phyloP scores from a whole-genome alignment of 208 protist species.

The Angomonas deanei region DNA sequence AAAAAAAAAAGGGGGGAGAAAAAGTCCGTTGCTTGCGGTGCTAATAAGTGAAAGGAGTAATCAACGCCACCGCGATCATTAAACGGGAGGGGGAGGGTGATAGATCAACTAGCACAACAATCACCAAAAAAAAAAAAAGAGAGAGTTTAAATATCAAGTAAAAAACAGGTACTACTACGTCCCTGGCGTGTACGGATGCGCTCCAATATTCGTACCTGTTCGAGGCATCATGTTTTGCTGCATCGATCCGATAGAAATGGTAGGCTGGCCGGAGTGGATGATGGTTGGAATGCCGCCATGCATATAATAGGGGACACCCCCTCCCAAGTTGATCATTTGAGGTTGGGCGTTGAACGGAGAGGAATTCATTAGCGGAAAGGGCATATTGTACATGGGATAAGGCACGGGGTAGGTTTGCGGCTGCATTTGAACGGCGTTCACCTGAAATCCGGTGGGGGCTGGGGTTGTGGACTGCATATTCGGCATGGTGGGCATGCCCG shows the following conservation, averaged over 20 bases:
- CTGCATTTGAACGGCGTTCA: too few relatives aligned
- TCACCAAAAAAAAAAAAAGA: slow-evolving; percentile 6
- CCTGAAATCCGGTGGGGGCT: not conserved
- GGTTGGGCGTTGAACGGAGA: not conserved
- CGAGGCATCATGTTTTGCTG: too few relatives aligned
- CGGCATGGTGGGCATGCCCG: not conserved
- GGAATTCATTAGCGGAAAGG: not conserved
- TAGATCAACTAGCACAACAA: not conserved
- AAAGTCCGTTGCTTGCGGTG: too few relatives aligned
- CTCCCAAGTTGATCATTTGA: too few relatives aligned
- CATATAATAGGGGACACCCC: too few relatives aligned
- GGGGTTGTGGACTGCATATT: not conserved
- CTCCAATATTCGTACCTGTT: too few relatives aligned
- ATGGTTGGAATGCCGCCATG: not conserved
- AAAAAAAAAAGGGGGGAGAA: slow-evolving; percentile 9
- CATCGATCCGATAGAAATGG: too few relatives aligned
- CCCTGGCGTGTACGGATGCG: too few relatives aligned
- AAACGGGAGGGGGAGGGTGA: not conserved
- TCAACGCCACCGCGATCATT: too few relatives aligned
- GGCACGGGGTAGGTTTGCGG: not conserved
- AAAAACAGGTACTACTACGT: not conserved
- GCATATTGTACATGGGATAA: not conserved
- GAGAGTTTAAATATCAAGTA: not conserved
- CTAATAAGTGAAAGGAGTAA: slow-evolving; percentile 8
- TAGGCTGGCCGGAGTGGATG: too few relatives aligned